Evolutionary conservation across 257 asterid genomes (phyloP), one percentile per base, ranked within the genome.

Genomic region (Nicotiana noctiflora): DNA sequence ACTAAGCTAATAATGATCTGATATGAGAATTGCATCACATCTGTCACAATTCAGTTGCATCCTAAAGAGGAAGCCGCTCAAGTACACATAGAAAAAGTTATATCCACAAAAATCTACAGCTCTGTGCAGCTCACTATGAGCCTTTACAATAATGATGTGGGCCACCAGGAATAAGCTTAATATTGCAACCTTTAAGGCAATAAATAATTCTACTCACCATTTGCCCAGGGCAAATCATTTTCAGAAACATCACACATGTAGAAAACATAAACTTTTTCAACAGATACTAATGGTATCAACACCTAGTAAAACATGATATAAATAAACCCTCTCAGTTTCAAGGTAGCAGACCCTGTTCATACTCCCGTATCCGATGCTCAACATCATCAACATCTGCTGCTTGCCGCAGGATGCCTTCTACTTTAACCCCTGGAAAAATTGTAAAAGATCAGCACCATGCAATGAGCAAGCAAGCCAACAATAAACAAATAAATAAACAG

Each of bases 321-420:
- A 49, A 21, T 40, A 49, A 49, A 49, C n/a, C 60, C 40, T 46
- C 23, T 72, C 60, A 23, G 25, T 72, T 72, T 72, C 9, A 79
- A 51, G 34, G 32, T 46, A 78, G 81, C 90, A 80, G 77, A 96
- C 99, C 99, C 80, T 94, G 90, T 88, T 96, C 99, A 76, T 90
- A 96, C 88, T 94, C 99, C 82, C 90, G 91, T 83, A 96, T 93
- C 80, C 99, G 91, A 66, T 85, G 90, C 82, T 96, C 97, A 80
- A 96, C 99, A 77, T 92, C 94, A 80, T 96, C 99, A 76, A 96
- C 99, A 87, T 94, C 97, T 77, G 99, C 99, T 81, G 99, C 98
- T 88, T 96, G 99, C 85, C 99, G 89, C 86, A 96, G 85, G 83
- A 96, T 94, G 62, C 99, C 99, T 88, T 96, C 99, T 55, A 90